These are phyloP conservation scores for Globisporangium recalcitrans DNA, from an alignment of 352 stramenopile genomes.

Conservation along the genomic window DNA sequence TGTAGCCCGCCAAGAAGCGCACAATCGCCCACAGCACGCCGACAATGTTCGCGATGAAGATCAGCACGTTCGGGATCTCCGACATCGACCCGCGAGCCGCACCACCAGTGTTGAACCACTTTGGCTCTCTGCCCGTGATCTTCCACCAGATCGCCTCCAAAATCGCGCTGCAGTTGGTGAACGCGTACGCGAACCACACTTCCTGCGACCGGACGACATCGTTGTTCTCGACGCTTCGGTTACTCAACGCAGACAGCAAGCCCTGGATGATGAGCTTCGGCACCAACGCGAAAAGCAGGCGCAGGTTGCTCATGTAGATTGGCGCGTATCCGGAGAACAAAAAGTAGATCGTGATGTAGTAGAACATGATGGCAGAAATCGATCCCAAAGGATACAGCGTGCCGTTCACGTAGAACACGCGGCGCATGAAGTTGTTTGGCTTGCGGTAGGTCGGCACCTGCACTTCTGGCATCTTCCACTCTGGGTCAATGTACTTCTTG, in stretches of 20 bases:
- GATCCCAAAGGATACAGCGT: constrained; percentile 78
- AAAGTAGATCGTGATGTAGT: constrained; percentile 86
- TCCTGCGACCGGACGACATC: constrained; percentile 81
- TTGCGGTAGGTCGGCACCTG: constrained; percentile 42
- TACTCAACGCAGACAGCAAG: constrained; percentile 69
- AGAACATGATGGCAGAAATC: constrained; percentile 76
- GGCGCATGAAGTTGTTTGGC: constrained; percentile 57
- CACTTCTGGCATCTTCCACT: constrained; percentile 45
- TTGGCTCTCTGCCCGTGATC: constrained; percentile 72
- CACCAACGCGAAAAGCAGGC: constrained; percentile 71
- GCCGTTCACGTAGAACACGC: constrained; percentile 78
- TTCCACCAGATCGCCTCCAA: constrained; percentile 81
- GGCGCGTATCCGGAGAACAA: constrained; percentile 74
- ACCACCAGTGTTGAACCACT: constrained; percentile 79
- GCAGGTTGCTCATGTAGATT: constrained; percentile 72
- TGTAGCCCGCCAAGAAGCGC: constrained; percentile 78
- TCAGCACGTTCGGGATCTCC: constrained; percentile 71
- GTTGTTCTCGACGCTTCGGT: constrained; percentile 80
- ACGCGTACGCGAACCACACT: constrained; percentile 81
- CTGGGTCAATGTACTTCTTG: constrained; percentile 50
- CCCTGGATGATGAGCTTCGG: constrained; percentile 77
- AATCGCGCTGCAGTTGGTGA: constrained; percentile 76
- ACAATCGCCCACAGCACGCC: constrained; percentile 68
- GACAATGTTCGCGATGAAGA: constrained; percentile 68
- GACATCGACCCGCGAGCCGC: constrained; percentile 53